phyloP scores from a whole-genome alignment of 2,329 filamentous ascomycete species.

The Trichophyton equinum region DNA sequence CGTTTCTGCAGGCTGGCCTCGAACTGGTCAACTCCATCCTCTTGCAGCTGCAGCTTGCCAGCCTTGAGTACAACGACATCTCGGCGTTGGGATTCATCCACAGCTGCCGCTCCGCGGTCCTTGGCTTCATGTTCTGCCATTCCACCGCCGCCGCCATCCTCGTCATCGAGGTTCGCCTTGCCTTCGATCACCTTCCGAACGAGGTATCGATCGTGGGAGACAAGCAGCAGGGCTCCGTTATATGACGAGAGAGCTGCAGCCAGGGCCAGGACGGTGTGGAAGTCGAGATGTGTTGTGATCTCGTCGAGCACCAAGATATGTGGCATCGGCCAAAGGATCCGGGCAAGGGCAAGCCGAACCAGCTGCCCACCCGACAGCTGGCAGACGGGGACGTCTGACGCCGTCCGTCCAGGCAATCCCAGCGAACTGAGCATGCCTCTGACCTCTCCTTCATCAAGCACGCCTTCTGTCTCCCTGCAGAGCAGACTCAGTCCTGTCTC shows the following conservation, averaged over 20 bases:
- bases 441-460: slow-evolving; percentile 53
- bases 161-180: slow-evolving; percentile 33
- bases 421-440: slow-evolving; percentile 55
- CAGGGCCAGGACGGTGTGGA: slow-evolving; percentile 63
- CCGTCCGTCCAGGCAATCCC: slow-evolving; percentile 56
- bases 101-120: slow-evolving; percentile 20
- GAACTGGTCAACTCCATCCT: slow-evolving; percentile 53
- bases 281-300: slow-evolving; percentile 75
- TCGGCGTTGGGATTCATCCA: slow-evolving; percentile 37
- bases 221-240: slow-evolving; percentile 61
- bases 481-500: slow-evolving; percentile 57
- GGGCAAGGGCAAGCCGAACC: slow-evolving; percentile 53
- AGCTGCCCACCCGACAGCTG: slow-evolving; percentile 70
- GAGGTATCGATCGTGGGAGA: slow-evolving; percentile 75
- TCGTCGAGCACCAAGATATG: slow-evolving; percentile 68
- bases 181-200: slow-evolving; percentile 62
- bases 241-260: slow-evolving; percentile 54
- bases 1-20: slow-evolving; percentile 27
- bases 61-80: slow-evolving; percentile 49
- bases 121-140: slow-evolving; percentile 20
- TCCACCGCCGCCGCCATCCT: slow-evolving; percentile 24
- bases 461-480: slow-evolving; percentile 40
- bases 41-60: slow-evolving; percentile 44
- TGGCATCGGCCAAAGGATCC: slow-evolving; percentile 54
- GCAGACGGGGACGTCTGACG: slow-evolving; percentile 59